phyloP scores from a whole-genome alignment of 2,329 filamentous ascomycete species.

The Xylariaceae sp. region DNA sequence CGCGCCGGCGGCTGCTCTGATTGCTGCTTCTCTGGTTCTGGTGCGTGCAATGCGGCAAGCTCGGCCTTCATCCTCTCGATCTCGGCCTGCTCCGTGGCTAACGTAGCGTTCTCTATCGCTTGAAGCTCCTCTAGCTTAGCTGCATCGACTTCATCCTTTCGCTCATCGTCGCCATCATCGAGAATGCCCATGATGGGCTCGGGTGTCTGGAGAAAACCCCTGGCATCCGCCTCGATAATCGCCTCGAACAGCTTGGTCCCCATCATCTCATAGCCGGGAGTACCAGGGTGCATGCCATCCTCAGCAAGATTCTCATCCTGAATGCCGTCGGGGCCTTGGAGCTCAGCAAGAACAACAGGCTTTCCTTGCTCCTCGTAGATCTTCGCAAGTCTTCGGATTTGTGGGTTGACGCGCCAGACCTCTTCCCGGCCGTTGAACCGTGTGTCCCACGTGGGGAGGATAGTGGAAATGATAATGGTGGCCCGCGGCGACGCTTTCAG shows the following conservation, averaged over 20 bases:
- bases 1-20: conserved; percentile 10
- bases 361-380: conserved; percentile 30
- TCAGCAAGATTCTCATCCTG: conserved; percentile 31
- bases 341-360: conserved; percentile 34
- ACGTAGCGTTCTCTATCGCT: conserved; percentile 28
- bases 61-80: conserved; percentile 31
- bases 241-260: conserved; percentile 34
- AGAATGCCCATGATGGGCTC: conserved; percentile 30
- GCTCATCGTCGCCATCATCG: conserved; percentile 33
- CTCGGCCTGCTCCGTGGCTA: conserved; percentile 24
- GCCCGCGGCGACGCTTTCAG: conserved; percentile 31
- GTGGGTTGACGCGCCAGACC: conserved; percentile 31
- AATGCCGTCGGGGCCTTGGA: conserved; percentile 33
- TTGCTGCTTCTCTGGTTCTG: conserved; percentile 18
- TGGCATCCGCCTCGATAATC: conserved; percentile 33
- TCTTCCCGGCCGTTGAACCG: conserved; percentile 35
- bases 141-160: conserved; percentile 27
- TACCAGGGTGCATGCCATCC: conserved; percentile 33
- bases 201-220: conserved; percentile 31
- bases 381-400: conserved; percentile 31
- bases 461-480: conserved; percentile 32
- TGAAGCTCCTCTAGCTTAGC: conserved; percentile 27
- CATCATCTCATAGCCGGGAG: conserved; percentile 35
- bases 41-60: conserved; percentile 21
- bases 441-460: conserved; percentile 33